These are phyloP conservation scores for Brasilioporus rufonigricans DNA, from an alignment of 768 basidiomycete genomes.

Conservation along the genomic window DNA sequence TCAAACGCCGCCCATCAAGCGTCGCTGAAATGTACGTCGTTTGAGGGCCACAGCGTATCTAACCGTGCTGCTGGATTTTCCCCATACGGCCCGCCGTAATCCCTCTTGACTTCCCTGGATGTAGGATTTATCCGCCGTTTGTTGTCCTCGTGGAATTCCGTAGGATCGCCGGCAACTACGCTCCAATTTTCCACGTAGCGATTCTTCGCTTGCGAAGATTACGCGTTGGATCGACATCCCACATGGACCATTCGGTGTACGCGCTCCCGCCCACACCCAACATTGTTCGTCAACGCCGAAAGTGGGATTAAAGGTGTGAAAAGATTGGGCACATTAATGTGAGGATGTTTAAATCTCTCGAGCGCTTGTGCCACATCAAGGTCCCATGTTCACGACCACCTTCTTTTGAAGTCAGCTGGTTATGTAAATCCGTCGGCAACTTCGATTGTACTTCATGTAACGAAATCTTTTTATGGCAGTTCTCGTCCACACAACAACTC, in stretches of 20 bases:
- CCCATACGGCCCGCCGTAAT: slow-evolving; percentile 2
- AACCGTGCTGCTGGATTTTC: slow-evolving; percentile 1
- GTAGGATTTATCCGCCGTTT: not conserved
- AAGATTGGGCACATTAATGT: not conserved
- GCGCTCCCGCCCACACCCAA: not conserved
- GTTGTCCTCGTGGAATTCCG: not conserved
- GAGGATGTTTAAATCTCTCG: not conserved
- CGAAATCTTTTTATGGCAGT: no score
- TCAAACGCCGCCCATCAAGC: no score
- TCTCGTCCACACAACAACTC: not conserved
- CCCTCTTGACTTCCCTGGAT: not conserved
- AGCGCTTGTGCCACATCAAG: not conserved
- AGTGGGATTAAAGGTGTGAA: not conserved
- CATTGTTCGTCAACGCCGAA: not conserved
- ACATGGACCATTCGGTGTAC: not conserved
- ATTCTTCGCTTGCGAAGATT: not conserved
- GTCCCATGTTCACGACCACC: not conserved
- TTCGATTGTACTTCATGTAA: not conserved
- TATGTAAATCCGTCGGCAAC: not conserved
- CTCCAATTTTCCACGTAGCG: not conserved
- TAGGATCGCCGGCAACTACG: not conserved
- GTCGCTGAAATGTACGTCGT: not conserved
- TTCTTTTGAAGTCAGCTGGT: not conserved
- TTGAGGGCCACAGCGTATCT: not conserved
- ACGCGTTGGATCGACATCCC: not conserved